These are phyloP conservation scores for Aspergillus novofumigatus DNA, from an alignment of 2,329 filamentous ascomycete genomes.

Conservation along the genomic window DNA sequence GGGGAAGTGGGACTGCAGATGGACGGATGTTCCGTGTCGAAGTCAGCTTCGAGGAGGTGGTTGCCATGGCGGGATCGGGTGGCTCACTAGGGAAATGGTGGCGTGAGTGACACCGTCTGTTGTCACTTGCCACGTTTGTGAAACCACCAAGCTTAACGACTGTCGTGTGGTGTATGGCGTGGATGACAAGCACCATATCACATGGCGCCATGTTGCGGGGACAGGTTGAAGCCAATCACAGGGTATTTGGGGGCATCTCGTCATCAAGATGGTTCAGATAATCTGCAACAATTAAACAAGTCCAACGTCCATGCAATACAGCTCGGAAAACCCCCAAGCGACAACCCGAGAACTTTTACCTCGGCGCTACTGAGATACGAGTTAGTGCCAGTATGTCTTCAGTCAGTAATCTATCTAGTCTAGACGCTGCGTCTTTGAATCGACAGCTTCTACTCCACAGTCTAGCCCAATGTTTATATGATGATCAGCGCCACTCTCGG, in stretches of 20 bases:
- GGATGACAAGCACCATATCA: not conserved
- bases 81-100: constrained; percentile 41
- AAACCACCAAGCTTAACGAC: not conserved
- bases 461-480: not conserved
- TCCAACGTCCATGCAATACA: not conserved
- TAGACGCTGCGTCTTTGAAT: not conserved
- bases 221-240: not conserved
- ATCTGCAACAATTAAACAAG: not conserved
- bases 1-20: constrained; percentile 36
- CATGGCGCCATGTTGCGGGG: not conserved
- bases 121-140: constrained; percentile 6
- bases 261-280: not conserved
- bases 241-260: not conserved
- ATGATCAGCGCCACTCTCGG: not conserved
- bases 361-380: not conserved
- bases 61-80: constrained; percentile 38
- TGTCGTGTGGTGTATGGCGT: not conserved
- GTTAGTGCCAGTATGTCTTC: not conserved
- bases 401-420: not conserved
- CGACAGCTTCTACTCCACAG: not conserved
- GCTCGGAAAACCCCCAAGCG: not conserved
- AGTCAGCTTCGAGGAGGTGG: constrained; percentile 44
- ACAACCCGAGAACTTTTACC: not conserved
- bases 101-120: constrained; percentile 26
- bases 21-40: constrained; percentile 45